These are phyloP conservation scores for Argentina anserina DNA, from an alignment of 306 rosid genomes.

Conservation along the genomic window DNA sequence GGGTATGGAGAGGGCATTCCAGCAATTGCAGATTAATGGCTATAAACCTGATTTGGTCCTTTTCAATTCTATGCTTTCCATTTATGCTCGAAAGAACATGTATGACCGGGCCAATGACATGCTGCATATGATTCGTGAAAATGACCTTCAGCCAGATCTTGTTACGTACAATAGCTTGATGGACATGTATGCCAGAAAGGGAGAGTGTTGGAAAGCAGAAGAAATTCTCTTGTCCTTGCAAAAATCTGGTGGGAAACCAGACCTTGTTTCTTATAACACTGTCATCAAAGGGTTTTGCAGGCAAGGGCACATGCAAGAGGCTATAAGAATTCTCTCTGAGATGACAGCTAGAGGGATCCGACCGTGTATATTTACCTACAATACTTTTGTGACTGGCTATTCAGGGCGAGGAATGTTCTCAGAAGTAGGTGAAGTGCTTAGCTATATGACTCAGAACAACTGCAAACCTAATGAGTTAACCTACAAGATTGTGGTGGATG, in stretches of 20 bases:
- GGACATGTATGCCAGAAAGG: constrained; percentile 78
- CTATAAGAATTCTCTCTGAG: constrained; percentile 68
- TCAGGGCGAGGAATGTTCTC: constrained; percentile 58
- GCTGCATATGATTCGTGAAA: constrained; percentile 47
- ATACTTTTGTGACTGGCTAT: constrained; percentile 82
- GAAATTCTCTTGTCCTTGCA: constrained; percentile 66
- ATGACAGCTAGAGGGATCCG: constrained; percentile 72
- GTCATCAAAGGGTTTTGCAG: constrained; percentile 87
- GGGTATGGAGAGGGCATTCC: constrained; percentile 85
- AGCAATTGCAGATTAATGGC: constrained; percentile 58
- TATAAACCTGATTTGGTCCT: constrained; percentile 83
- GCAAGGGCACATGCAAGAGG: constrained; percentile 87
- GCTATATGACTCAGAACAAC: constrained; percentile 70
- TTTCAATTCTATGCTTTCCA: constrained; percentile 77
- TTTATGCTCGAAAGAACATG: constrained; percentile 61
- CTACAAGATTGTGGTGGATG: constrained; percentile 84
- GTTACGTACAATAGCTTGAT: constrained; percentile 79
- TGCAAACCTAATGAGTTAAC: constrained; percentile 82
- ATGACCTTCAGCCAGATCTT: constrained; percentile 72
- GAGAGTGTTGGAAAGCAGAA: constrained; percentile 91
- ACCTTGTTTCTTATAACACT: constrained; percentile 78
- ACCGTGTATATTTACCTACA: constrained; percentile 83
- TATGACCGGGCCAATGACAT: constrained; percentile 63
- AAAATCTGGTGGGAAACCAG: constrained; percentile 66
- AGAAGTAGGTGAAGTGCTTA: constrained; percentile 78